A percentile compares a stretch with the other conserved stretches of the same genome.
phyloP scores from a whole-genome alignment of 2,329 filamentous ascomycete species.

The Fonsecaea pugnacius region DNA sequence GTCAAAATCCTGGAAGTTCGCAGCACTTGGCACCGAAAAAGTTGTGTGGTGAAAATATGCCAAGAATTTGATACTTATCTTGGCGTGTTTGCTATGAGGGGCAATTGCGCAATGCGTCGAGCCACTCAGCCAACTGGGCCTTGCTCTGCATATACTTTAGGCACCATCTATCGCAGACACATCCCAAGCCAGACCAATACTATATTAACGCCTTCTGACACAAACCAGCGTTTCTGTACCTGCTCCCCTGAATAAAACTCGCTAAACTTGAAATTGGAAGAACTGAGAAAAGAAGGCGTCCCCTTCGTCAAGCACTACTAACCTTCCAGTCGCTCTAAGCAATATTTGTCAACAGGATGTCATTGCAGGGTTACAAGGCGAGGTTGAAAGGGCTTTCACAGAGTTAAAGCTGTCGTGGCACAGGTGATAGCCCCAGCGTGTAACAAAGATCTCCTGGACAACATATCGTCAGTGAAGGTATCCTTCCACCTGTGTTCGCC shows the following conservation, averaged over 20 bases:
- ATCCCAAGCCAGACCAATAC: background rate
- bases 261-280: background rate
- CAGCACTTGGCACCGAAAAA: slow-evolving; percentile 11
- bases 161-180: background rate
- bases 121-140: background rate
- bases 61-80: slow-evolving; percentile 14
- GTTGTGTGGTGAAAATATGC: slow-evolving; percentile 20
- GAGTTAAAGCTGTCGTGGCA: slow-evolving; percentile 12
- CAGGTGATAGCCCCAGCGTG: slow-evolving; percentile 22
- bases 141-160: background rate
- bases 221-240: background rate
- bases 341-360: background rate
- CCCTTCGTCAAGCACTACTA: background rate
- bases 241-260: background rate
- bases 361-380: background rate
- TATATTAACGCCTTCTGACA: background rate
- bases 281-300: background rate
- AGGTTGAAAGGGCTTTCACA: background rate
- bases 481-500: background rate
- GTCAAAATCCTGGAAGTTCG: slow-evolving; percentile 17
- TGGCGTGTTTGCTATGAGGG: slow-evolving; percentile 8
- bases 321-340: background rate
- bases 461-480: background rate
- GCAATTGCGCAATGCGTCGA: background rate
- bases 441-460: slow-evolving; percentile 16